Evolutionary conservation across 1,139 yeast genomes (phyloP), one percentile per base, ranked within the genome.

Genomic region (Trichomonascaceae sp.): DNA sequence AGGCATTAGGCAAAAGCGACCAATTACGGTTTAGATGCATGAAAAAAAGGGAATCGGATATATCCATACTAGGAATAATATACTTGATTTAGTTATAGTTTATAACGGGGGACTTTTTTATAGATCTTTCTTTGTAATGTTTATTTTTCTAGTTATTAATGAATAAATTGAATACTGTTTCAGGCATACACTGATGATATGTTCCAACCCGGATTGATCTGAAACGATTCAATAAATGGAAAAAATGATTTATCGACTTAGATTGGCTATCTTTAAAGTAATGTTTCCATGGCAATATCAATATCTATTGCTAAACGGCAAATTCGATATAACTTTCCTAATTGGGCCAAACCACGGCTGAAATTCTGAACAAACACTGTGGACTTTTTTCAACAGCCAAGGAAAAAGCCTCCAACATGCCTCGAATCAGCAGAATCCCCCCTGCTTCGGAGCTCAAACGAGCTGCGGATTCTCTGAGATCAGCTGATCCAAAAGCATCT

Each of bases 381-480:
- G 6, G 24, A 22, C 9, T 10, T 8, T 27, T 8, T 22, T 22
- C 27, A 22, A 7, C 32, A 27, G 32, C 32, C 32, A 27, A 27
- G n/a, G n/a, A 27, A 27, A 27, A 22, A 22, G 3, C 38, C 15
- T 17, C 13, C 41, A 13, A 36, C 41, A 36, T 36, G 41, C 41
- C 41, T 36, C 41, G 41, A 36, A 36, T 36, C 41, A 36, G 41
- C 41, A 9, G 47, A 36, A 45, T 50, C n/a, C 47, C 52, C 13
- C 36, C 39, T 18, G 45, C 52, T 3, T n/a, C 38, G 3, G 49
- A 50, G 27, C 48, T 50, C n/a, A 44, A 44, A 32, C 36, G 45
- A 17, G 38, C 52, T 15, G 52, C 44, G 6, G 52, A 50, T 6
- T 22, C 44, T 1, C 39, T 50, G 12, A 44, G 44, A 20, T 12